These are phyloP conservation scores for Echites panduratus DNA, from an alignment of 257 asterid genomes.

Conservation along the genomic window DNA sequence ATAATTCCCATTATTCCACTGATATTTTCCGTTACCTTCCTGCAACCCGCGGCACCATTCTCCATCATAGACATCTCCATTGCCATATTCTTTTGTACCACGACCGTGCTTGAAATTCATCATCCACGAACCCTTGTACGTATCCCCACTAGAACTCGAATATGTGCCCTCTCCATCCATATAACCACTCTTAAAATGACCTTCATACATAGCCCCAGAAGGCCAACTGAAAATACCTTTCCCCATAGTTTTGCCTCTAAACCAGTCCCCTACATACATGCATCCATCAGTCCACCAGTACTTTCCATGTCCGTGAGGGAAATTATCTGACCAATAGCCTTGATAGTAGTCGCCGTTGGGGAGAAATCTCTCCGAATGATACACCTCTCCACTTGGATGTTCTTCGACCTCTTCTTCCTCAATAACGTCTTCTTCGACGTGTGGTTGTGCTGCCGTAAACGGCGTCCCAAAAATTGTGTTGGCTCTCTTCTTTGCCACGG, in stretches of 20 bases:
- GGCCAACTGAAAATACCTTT: constrained; percentile 82
- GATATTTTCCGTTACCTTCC: constrained; percentile 67
- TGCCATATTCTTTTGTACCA: constrained; percentile 57
- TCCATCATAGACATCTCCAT: constrained; percentile 74
- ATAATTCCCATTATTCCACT: constrained; percentile 61
- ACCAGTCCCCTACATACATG: constrained; percentile 87
- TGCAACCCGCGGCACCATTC: constrained; percentile 82
- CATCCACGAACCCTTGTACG: constrained; percentile 70
- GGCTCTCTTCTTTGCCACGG: constrained; percentile 84
- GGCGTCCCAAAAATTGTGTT: constrained; percentile 64
- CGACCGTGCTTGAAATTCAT: constrained; percentile 76
- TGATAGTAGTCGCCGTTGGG: constrained; percentile 83
- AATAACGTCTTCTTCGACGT: constrained; percentile 31
- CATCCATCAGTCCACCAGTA: constrained; percentile 98
- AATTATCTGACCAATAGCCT: constrained; percentile 67
- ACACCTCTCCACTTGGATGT: constrained; percentile 55
- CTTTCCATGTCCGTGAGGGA: constrained; percentile 81
- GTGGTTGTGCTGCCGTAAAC: constrained; percentile 35
- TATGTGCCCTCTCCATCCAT: constrained; percentile 91
- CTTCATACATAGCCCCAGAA: constrained; percentile 74
- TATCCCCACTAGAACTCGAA: constrained; percentile 54
- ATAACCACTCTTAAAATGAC: constrained; percentile 84
- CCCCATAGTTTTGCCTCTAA: constrained; percentile 70
- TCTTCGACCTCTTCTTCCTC: constrained; percentile 38
- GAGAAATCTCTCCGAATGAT: constrained; percentile 65